Conservation (phyloP, 1,284 basidiomycete species). For the Tremellales sp. region DNA sequence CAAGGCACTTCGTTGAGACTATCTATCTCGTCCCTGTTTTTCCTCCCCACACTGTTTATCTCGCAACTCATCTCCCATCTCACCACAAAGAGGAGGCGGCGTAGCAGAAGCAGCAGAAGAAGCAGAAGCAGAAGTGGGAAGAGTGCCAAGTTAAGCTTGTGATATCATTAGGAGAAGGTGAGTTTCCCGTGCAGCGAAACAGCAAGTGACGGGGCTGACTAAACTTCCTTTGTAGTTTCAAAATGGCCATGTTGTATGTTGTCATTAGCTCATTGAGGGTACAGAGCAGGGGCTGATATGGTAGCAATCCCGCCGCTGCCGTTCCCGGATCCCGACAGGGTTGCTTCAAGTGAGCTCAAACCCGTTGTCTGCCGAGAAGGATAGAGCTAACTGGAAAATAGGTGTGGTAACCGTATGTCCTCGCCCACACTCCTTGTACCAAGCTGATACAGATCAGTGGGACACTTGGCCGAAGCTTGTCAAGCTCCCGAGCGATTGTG, state of each 20-base stretch:
- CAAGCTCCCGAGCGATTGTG: conserved; percentile 79
- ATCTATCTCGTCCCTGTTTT: no score
- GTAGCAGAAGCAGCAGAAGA: background rate
- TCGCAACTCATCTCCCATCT: no score
- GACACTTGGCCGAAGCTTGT: conserved; percentile 86
- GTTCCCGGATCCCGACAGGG: conserved; percentile 46
- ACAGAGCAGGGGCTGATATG: no score
- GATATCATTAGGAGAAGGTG: background rate
- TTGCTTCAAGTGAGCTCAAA: conserved; percentile 42
- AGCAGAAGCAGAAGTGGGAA: background rate
- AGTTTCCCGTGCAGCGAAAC: no score
- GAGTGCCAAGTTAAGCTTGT: background rate
- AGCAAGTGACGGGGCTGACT: background rate
- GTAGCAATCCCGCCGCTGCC: conserved; percentile 28
- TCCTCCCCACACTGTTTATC: no score
- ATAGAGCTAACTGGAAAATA: conserved; percentile 1
- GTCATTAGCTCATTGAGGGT: no score
- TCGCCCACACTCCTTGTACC: background rate
- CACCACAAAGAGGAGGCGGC: background rate
- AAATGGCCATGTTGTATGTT: conserved; percentile 12
- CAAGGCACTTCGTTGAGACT: no score
- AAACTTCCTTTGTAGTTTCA: background rate
- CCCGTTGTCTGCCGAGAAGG: background rate
- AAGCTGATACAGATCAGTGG: conserved; percentile 53
- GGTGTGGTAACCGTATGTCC: conserved; percentile 41